These are phyloP conservation scores for Kitagawia praeruptora DNA, from an alignment of 129 eudicot genomes.

Conservation along the genomic window DNA sequence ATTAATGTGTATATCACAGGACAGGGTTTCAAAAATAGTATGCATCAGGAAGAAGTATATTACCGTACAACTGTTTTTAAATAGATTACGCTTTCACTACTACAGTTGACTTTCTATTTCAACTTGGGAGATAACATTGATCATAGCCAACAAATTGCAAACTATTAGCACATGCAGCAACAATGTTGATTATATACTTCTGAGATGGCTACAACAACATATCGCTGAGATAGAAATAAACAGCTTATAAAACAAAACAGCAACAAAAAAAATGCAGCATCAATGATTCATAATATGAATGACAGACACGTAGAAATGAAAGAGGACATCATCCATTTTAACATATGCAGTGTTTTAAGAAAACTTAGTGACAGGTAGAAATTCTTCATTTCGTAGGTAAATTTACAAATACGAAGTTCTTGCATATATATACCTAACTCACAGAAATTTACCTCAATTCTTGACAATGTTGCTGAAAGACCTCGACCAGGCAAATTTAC, in stretches of 20 bases:
- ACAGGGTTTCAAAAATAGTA: background rate
- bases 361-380: background rate
- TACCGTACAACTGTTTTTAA: background rate
- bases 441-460: slow-evolving; percentile 61
- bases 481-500: slow-evolving; percentile 96
- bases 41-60: background rate
- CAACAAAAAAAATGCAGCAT: background rate
- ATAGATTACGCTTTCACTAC: background rate
- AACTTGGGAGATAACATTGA: background rate
- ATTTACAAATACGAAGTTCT: background rate
- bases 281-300: background rate
- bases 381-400: background rate
- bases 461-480: slow-evolving; percentile 78
- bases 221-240: no score
- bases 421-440: background rate
- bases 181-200: background rate
- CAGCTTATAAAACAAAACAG: background rate
- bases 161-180: background rate
- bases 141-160: background rate
- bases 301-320: no score
- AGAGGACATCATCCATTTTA: no score
- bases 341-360: background rate
- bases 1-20: background rate
- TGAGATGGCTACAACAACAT: no score
- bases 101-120: background rate